phyloP scores from a whole-genome alignment of 1,284 basidiomycete genomes.

The Amylostereum areolatum region DNA sequence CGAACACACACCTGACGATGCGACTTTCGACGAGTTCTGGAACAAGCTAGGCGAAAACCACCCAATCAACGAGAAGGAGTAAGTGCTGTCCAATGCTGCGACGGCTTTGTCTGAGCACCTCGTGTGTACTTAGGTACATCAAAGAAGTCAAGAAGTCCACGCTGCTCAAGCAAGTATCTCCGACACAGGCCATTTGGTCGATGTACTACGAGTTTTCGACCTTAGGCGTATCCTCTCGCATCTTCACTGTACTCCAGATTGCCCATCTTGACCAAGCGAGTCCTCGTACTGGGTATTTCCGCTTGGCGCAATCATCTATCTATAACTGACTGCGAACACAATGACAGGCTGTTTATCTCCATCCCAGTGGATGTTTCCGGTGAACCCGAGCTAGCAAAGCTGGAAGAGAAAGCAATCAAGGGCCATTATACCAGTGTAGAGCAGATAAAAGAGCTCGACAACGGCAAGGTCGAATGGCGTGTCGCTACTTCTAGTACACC shows the following conservation, averaged over 20 bases:
- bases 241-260: constrained; percentile 71
- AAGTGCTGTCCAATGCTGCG: constrained; percentile 17
- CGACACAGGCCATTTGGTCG: constrained; percentile 63
- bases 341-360: constrained; percentile 56
- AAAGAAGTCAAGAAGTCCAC: constrained; percentile 57
- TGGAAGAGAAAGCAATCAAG: constrained; percentile 62
- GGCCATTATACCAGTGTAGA: constrained; percentile 71
- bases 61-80: constrained; percentile 65
- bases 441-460: constrained; percentile 52
- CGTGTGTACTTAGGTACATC: constrained; percentile 45
- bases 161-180: constrained; percentile 55
- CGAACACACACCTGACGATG: constrained; percentile 56
- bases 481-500: constrained; percentile 76
- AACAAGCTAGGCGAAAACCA: constrained; percentile 58
- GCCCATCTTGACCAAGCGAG: constrained; percentile 41
- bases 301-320: neutral
- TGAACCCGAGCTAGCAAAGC: constrained; percentile 49
- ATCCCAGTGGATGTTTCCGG: constrained; percentile 61
- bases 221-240: constrained; percentile 57
- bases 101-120: neutral
- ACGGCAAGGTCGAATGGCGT: constrained; percentile 67
- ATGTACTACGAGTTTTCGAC: constrained; percentile 66
- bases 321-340: constrained; percentile 2
- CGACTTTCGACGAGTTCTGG: constrained; percentile 70
- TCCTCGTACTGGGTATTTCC: constrained; percentile 50